phyloP scores from a whole-genome alignment of 805 yeast genomes.

The Wickerhamiella sorbophila region DNA sequence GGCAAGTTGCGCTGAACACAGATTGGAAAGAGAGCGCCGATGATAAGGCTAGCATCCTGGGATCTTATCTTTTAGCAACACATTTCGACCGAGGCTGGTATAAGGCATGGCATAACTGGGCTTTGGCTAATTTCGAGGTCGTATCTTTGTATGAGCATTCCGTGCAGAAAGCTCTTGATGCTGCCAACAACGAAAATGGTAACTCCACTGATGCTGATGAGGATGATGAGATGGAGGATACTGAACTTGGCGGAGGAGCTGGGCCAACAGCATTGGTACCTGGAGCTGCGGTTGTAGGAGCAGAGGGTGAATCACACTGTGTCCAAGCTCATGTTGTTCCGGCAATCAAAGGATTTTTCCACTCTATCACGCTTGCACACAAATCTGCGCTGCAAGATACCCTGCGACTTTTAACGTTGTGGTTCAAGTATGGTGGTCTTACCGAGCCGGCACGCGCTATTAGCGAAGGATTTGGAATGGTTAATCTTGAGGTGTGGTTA shows the following conservation, averaged over 20 bases:
- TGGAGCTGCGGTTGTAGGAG: constrained; percentile 18
- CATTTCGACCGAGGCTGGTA: constrained; percentile 91
- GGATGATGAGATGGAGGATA: constrained; percentile 17
- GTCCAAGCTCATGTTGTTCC: constrained; percentile 86
- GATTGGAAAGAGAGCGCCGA: constrained; percentile 60
- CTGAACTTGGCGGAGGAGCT: background rate
- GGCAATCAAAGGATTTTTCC: constrained; percentile 91
- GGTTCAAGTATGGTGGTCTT: constrained; percentile 94
- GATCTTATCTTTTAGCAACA: constrained; percentile 85
- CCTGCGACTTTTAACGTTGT: constrained; percentile 70
- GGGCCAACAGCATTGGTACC: constrained; percentile 7
- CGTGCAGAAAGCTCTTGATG: constrained; percentile 6
- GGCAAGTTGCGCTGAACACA: constrained; percentile 75
- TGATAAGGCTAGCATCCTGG: constrained; percentile 70
- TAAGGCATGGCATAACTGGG: constrained; percentile 99
- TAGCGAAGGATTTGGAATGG: constrained; percentile 79
- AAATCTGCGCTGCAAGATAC: constrained; percentile 89
- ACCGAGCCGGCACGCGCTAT: constrained; percentile 84
- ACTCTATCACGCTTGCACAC: constrained; percentile 75
- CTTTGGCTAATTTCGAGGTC: constrained; percentile 92
- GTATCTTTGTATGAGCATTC: constrained; percentile 41
- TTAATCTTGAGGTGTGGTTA: constrained; percentile 84
- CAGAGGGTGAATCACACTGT: constrained; percentile 25
- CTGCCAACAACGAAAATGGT: constrained; percentile 15
- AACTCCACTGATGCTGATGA: constrained; percentile 10